Evolutionary conservation across 352 stramenopile genomes (phyloP).

Genomic region (Globisporangium emineosum): DNA sequence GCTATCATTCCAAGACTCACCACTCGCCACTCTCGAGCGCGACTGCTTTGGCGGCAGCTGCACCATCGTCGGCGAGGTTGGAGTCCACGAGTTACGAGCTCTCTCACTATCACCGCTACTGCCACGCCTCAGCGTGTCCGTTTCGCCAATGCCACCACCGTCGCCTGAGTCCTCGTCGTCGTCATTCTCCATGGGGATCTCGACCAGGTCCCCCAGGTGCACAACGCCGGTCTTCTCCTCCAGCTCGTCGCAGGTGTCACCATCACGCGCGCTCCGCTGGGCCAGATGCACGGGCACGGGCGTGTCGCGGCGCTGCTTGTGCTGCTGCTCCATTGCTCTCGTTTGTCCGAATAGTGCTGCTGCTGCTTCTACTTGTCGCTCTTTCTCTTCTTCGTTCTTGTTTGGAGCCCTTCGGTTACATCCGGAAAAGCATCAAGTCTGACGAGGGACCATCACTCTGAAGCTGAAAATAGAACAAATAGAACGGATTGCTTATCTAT

Average conservation of each 20-base stretch:
- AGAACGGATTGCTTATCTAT: too few species aligned
- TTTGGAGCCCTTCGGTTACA: not conserved
- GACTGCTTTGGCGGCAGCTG: slow-evolving; percentile 12
- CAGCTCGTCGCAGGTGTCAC: slow-evolving; percentile 3
- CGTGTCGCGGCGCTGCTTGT: slow-evolving; percentile 4
- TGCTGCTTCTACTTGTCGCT: not conserved
- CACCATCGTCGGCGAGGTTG: slow-evolving; percentile 12
- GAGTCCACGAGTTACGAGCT: slow-evolving; percentile 7
- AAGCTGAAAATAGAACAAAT: too few species aligned
- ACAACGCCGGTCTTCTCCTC: slow-evolving; percentile 12
- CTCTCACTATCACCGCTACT: not conserved
- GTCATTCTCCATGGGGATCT: slow-evolving; percentile 18
- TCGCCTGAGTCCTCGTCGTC: not conserved
- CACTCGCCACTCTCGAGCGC: not conserved
- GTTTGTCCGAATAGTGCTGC: not conserved
- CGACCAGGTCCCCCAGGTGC: slow-evolving; percentile 3
- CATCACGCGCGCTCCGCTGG: too few species aligned
- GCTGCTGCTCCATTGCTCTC: not conserved
- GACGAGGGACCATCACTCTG: not conserved
- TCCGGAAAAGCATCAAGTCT: not conserved
- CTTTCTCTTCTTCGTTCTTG: not conserved
- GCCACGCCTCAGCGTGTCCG: not conserved
- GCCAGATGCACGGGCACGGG: not conserved
- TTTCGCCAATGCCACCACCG: not conserved
- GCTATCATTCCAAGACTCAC: not conserved